phyloP scores from a whole-genome alignment of 495 filamentous ascomycete species.

The Penicillium argentinense region DNA sequence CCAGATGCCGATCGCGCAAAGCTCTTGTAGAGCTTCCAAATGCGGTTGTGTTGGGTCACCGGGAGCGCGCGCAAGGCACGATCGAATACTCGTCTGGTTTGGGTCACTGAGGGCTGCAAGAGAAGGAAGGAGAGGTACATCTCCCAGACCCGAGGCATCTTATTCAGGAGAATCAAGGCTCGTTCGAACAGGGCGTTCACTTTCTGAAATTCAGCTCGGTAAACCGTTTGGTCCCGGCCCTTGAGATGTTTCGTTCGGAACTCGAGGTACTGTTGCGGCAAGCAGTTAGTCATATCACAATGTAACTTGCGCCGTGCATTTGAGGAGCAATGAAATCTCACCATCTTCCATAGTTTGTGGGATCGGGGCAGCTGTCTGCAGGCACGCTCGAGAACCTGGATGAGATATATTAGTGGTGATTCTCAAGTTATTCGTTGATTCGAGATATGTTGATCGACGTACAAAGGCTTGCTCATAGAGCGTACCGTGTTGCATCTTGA shows the following conservation, averaged over 20 bases:
- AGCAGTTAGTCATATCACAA: constrained; percentile 11
- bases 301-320: neutral
- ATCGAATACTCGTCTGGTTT: constrained; percentile 89
- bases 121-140: constrained; percentile 93
- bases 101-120: constrained; percentile 88
- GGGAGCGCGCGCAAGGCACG: constrained; percentile 92
- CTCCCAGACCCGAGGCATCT: constrained; percentile 99
- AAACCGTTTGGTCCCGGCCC: constrained; percentile 79
- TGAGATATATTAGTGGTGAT: constrained; percentile 8
- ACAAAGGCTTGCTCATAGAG: constrained; percentile 92
- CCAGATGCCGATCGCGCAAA: constrained; percentile 95
- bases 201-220: constrained; percentile 80
- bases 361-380: constrained; percentile 87
- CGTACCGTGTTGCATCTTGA: constrained; percentile 84
- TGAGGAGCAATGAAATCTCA: constrained; percentile 35
- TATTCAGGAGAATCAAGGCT: constrained; percentile 91
- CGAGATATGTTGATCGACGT: constrained; percentile 10
- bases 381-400: constrained; percentile 76
- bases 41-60: constrained; percentile 93
- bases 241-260: constrained; percentile 80
- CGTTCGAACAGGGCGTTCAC: constrained; percentile 96
- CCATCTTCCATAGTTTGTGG: constrained; percentile 99
- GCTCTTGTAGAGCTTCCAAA: constrained; percentile 89
- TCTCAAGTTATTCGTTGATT: neutral
- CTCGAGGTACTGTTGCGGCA: constrained; percentile 68